Percentiles rank a stretch among this genome's conserved stretches.
Evolutionary conservation across 768 basidiomycete species (phyloP).

Genomic region (Coprinellus aureogranulatus): DNA sequence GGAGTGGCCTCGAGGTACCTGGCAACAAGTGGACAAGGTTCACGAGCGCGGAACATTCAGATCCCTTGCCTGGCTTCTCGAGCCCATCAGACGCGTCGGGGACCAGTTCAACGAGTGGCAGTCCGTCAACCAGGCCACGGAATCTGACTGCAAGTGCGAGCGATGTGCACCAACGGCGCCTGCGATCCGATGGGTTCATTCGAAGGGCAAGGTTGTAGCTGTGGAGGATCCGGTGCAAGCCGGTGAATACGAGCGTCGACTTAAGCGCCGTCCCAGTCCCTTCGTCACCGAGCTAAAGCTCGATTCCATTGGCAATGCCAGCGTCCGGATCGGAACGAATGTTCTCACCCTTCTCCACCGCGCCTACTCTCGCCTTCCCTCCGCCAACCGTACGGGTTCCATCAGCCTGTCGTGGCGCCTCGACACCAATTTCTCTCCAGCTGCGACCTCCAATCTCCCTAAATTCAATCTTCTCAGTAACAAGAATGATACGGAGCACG

Average conservation of each 20-base stretch:
- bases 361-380: conserved; percentile 76
- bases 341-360: conserved; percentile 84
- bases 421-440: conserved; percentile 71
- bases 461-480: conserved; percentile 78
- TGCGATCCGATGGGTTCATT: conserved; percentile 68
- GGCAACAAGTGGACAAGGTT: conserved; percentile 82
- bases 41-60: conserved; percentile 83
- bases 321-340: conserved; percentile 84
- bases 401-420: conserved; percentile 74
- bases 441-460: conserved; percentile 54
- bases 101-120: conserved; percentile 71
- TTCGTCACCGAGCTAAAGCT: conserved; percentile 83
- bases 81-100: conserved; percentile 75
- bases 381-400: conserved; percentile 45
- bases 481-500: conserved; percentile 63
- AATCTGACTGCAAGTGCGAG: conserved; percentile 57
- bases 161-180: conserved; percentile 83
- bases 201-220: conserved; percentile 59
- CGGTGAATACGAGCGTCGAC: conserved; percentile 81
- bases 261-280: conserved; percentile 82
- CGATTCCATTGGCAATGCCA: conserved; percentile 59
- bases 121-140: conserved; percentile 36
- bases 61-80: conserved; percentile 81
- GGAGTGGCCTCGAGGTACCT: conserved; percentile 74
- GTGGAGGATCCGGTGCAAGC: conserved; percentile 85